Evolutionary conservation across 441 rosid species (phyloP).

Genomic region (Gossypium aridum): DNA sequence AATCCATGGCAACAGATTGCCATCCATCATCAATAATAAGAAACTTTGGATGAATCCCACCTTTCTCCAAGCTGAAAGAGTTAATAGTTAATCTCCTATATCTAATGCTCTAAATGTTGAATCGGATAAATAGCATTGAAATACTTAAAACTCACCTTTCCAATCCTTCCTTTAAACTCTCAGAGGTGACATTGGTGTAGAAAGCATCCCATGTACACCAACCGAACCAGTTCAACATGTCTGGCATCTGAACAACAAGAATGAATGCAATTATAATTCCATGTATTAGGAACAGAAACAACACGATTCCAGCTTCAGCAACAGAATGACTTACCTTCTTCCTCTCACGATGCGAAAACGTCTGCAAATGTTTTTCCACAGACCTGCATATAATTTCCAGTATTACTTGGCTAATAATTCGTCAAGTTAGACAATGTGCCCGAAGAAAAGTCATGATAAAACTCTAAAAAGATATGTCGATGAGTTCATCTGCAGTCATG

Average conservation of each 20-base stretch:
- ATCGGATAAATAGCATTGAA: background rate
- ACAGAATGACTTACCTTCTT: conserved; percentile 33
- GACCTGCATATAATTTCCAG: conserved; percentile 23
- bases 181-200: conserved; percentile 47
- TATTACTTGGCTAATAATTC: background rate
- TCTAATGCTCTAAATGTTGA: background rate
- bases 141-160: conserved; percentile 27
- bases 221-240: conserved; percentile 63
- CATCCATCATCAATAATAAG: conserved; percentile 63
- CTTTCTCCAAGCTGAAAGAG: conserved; percentile 39
- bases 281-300: background rate
- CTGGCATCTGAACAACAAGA: conserved; percentile 38
- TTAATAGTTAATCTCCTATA: background rate
- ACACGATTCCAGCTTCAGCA: background rate
- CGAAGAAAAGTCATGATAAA: background rate
- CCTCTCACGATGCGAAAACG: conserved; percentile 52
- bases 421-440: background rate
- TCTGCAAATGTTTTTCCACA: conserved; percentile 48
- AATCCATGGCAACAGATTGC: conserved; percentile 69
- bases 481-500: background rate
- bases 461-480: background rate
- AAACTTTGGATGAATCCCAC: conserved; percentile 54
- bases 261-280: background rate
- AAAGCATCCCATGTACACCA: conserved; percentile 79
- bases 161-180: conserved; percentile 46